Conservation (phyloP, 768 basidiomycete genomes). For the Pleurotus salmoneostramineus region DNA sequence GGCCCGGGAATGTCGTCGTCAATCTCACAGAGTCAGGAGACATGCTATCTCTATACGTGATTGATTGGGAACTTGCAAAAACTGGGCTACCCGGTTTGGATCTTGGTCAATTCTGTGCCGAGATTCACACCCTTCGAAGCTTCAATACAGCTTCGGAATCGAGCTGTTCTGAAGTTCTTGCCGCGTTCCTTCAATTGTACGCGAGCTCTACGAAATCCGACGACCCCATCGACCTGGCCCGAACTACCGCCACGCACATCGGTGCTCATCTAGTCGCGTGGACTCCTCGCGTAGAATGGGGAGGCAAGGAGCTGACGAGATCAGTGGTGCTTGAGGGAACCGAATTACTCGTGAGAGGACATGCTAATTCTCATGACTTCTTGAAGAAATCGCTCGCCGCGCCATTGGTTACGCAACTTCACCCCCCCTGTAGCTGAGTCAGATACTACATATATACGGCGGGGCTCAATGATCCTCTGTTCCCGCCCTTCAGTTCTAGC, state of each 20-base stretch:
- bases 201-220: conserved; percentile 14
- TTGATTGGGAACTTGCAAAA: conserved; percentile 68
- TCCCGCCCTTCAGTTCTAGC: not conserved
- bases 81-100: conserved; percentile 56
- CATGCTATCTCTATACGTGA: conserved; percentile 39
- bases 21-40: conserved; percentile 23
- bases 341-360: conserved; percentile 33
- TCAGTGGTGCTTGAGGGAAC: conserved; percentile 49
- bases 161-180: conserved; percentile 30
- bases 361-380: conserved; percentile 18
- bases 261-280: conserved; percentile 53
- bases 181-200: conserved; percentile 45
- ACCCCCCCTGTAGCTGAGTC: conserved; percentile 3
- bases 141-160: conserved; percentile 39
- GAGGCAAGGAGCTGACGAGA: conserved; percentile 40
- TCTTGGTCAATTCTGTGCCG: conserved; percentile 62
- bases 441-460: not conserved
- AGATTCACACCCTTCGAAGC: conserved; percentile 45
- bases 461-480: not conserved
- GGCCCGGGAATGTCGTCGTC: conserved; percentile 68
- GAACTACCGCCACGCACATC: conserved; percentile 38
- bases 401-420: conserved; percentile 9
- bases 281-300: conserved; percentile 51
- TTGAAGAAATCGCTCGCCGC: conserved; percentile 26
- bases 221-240: conserved; percentile 25